A percentile compares a stretch with the other conserved stretches of the same genome.
These are phyloP conservation scores for Schizochytrium sp. DNA, from an alignment of 108 stramenopile genomes.

Conservation along the genomic window DNA sequence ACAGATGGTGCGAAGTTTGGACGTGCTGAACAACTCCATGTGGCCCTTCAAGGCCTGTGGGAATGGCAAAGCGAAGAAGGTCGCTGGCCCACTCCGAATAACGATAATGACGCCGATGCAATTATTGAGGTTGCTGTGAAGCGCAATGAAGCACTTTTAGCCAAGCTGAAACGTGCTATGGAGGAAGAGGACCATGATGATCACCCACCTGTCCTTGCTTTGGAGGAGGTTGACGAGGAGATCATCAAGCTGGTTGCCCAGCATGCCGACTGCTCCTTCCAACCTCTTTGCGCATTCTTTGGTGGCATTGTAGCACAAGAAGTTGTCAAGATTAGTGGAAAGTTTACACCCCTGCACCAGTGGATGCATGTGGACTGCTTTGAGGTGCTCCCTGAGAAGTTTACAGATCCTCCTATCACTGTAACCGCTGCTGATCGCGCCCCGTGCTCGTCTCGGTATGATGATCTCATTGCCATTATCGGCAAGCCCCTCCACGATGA, in stretches of 20 bases:
- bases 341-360: slow-evolving; percentile 85
- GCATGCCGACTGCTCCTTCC: slow-evolving; percentile 76
- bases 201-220: slow-evolving; percentile 48
- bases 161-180: slow-evolving; percentile 66
- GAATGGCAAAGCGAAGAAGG: slow-evolving; percentile 69
- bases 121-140: slow-evolving; percentile 52
- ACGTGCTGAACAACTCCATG: slow-evolving; percentile 74
- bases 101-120: slow-evolving; percentile 59
- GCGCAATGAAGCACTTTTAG: slow-evolving; percentile 64
- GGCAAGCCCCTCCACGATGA: slow-evolving; percentile 79
- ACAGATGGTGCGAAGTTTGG: slow-evolving; percentile 76
- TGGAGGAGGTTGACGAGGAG: slow-evolving; percentile 75
- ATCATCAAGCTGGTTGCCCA: slow-evolving; percentile 74
- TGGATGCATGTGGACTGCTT: slow-evolving; percentile 74
- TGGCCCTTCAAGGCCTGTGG: slow-evolving; percentile 72
- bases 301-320: slow-evolving; percentile 90
- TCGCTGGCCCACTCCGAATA: slow-evolving; percentile 67
- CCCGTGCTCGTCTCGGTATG: slow-evolving; percentile 78
- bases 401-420: background rate
- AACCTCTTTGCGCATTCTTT: slow-evolving; percentile 83
- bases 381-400: slow-evolving; percentile 74
- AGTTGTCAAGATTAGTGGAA: slow-evolving; percentile 86
- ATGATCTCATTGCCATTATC: slow-evolving; percentile 82
- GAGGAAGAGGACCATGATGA: slow-evolving; percentile 27
- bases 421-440: slow-evolving; percentile 67